Percentiles rank a stretch among this genome's conserved stretches.
Evolutionary conservation across 2,329 filamentous ascomycete species (phyloP).

Genomic region (Penicillium concentricum): DNA sequence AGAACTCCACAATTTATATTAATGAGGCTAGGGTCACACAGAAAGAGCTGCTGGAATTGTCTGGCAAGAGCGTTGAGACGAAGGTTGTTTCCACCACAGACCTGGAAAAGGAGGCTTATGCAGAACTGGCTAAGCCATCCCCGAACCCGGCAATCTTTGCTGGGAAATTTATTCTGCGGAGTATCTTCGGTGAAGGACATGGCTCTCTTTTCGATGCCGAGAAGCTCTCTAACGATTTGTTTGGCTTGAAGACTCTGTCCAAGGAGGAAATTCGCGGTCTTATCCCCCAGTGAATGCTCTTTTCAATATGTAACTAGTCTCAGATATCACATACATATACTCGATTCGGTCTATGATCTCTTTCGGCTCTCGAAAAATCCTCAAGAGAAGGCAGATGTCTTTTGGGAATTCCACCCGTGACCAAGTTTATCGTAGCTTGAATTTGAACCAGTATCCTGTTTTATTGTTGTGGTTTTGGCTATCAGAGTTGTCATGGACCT

Average conservation of each 20-base stretch:
- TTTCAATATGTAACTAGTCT: not conserved
- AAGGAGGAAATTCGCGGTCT: constrained; percentile 31
- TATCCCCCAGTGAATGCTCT: not conserved
- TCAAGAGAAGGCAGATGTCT: not conserved
- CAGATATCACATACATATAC: not conserved
- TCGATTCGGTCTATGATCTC: not conserved
- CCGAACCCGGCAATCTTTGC: constrained; percentile 22
- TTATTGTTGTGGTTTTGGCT: not conserved
- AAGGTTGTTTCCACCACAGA: constrained; percentile 29
- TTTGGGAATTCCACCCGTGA: not conserved
- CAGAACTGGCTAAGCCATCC: constrained; percentile 31
- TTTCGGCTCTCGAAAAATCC: not conserved
- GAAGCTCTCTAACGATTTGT: constrained; percentile 39
- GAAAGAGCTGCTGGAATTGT: constrained; percentile 35
- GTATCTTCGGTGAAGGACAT: constrained; percentile 36
- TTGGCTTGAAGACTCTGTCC: constrained; percentile 36
- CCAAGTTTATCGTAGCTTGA: not conserved
- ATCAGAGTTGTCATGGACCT: not conserved
- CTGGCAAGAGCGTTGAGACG: constrained; percentile 28
- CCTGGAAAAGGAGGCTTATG: constrained; percentile 27
- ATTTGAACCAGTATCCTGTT: not conserved
- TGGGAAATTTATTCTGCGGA: constrained; percentile 29
- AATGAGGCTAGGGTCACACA: constrained; percentile 49
- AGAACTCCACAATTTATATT: constrained; percentile 53
- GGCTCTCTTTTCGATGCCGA: constrained; percentile 26